These are phyloP conservation scores for Aegilops bicornis DNA, from an alignment of 176 grass and related monocot species.

Conservation along the genomic window DNA sequence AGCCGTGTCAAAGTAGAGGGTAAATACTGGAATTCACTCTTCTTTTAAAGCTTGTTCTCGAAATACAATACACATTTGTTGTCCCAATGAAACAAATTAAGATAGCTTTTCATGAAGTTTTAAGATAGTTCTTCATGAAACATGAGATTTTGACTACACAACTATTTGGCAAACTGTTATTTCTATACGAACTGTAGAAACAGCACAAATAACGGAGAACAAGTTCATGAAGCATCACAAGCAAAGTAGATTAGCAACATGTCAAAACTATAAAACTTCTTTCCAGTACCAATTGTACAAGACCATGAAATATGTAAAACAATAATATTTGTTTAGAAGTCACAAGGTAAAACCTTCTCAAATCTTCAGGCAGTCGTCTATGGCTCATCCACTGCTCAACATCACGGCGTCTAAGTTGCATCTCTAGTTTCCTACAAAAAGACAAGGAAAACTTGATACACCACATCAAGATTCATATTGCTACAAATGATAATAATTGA, in stretches of 20 bases:
- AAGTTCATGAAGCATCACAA: neutral
- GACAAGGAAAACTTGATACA: neutral
- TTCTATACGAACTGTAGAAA: neutral
- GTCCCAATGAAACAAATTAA: constrained; percentile 1
- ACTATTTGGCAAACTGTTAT: neutral
- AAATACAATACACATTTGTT: constrained; percentile 1
- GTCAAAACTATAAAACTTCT: neutral
- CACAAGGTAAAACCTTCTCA: constrained; percentile 67
- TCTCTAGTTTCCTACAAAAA: constrained; percentile 75
- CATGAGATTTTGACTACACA: neutral
- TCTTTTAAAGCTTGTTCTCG: neutral
- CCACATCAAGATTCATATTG: constrained; percentile 5
- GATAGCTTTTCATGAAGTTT: neutral
- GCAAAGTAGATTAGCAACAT: neutral
- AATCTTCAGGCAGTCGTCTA: constrained; percentile 77
- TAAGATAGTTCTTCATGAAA: constrained; percentile 4
- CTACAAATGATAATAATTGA: neutral
- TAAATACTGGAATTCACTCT: neutral
- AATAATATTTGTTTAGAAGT: constrained; percentile 21
- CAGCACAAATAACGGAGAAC: neutral
- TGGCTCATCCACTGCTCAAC: constrained; percentile 99
- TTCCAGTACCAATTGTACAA: neutral
- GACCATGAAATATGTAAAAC: neutral
- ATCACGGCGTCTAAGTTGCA: constrained; percentile 96
- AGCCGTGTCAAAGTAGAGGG: too few relatives aligned